Evolutionary conservation across 345 rosid genomes (phyloP).

Genomic region (Populus deltoides): DNA sequence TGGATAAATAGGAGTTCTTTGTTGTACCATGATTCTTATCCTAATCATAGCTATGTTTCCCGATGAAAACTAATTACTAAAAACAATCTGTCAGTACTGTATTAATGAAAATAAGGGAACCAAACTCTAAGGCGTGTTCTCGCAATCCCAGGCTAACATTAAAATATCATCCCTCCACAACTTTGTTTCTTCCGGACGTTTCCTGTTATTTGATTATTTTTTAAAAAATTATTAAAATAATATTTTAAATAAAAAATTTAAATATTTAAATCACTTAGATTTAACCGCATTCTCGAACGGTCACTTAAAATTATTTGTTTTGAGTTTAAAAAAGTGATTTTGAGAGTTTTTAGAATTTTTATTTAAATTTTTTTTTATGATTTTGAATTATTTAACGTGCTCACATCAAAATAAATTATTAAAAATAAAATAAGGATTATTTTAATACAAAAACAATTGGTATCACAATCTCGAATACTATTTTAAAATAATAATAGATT

Average conservation of each 20-base stretch:
- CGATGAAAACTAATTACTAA: neutral
- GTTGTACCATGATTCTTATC: slow-evolving; percentile 28
- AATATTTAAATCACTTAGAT: rapidly evolving
- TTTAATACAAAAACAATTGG: no score
- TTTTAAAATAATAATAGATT: neutral
- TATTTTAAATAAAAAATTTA: no score
- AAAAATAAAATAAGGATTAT: no score
- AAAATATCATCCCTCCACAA: neutral
- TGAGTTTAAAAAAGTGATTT: no score
- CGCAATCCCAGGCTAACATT: slow-evolving; percentile 3
- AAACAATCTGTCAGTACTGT: neutral
- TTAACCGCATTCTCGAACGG: rapidly evolving
- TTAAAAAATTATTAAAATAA: no score
- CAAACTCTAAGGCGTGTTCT: slow-evolving; percentile 25
- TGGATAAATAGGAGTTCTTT: neutral
- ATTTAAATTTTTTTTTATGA: no score
- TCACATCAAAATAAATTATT: rapidly evolving
- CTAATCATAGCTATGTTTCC: slow-evolving; percentile 35
- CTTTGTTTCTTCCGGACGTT: no score
- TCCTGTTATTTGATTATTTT: no score
- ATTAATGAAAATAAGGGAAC: neutral
- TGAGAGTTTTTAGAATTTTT: no score
- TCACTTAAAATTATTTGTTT: no score
- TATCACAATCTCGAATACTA: rapidly evolving
- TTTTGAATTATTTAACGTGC: rapidly evolving